Evolutionary conservation across 2,329 filamentous ascomycete genomes (phyloP), one percentile per base, ranked within the genome.

Genomic region (Talaromyces piceae): DNA sequence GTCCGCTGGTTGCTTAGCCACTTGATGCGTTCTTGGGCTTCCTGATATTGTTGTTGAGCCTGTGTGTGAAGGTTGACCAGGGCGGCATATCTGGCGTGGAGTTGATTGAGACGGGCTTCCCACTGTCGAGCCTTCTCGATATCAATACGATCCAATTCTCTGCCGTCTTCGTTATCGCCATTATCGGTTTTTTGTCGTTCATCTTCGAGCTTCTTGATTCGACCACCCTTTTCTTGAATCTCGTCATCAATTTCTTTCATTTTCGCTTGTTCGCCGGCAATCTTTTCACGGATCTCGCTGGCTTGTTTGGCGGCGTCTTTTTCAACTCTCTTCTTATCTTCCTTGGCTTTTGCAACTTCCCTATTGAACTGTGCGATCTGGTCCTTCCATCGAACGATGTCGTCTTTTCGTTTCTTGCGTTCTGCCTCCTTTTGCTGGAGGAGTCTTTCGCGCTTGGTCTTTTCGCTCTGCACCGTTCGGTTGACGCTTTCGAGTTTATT

Each of bases 401-500:
- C 81, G 39, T 81, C 77, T 58, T 77, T 77, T 51, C 82, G 67
- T 64, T 82, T 84, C 61, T 79, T 74, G 28, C 79, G 73, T 57
- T 83, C 79, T 7, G 75, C 75, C 59, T 80, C 76, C 63, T 82
- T 84, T 56, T 82, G 77, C 54, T 80, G 76, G 49, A 85, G 65
- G 22, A 75, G 61, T 51, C 77, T 79, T 52, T 96, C 88, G 62
- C 88, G 87, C 62, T 91, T 88, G 1, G 80, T 77, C 59, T 86
- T 87, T 54, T 87, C 85, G 56, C 86, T 87, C 63, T 94, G 86
- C 1, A 88, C 86, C 4, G 83, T 79, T 45, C 89, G 83, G 73
- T 94, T 95, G 57, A 87, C 78, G 49, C 88, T 83, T 66, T 94
- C 89, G 5, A 91, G 82, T 43, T 81, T 82, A 48, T 88, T 84